Base-by-base conservation (phyloP, 345 rosid genomes). In the Clausena lansium region DNA sequence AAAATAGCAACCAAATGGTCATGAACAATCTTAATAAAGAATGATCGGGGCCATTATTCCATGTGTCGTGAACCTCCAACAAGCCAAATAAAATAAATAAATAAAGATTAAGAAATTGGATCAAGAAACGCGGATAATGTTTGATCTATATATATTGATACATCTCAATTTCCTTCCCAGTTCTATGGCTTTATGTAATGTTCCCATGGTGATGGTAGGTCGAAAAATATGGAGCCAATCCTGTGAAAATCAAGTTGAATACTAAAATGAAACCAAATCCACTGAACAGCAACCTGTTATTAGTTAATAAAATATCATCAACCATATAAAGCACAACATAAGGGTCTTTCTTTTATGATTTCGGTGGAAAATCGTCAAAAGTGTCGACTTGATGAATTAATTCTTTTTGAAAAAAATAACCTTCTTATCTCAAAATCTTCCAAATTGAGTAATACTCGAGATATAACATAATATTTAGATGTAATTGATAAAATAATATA, bases 51-150 rank as follows among this genome's bases (percentile, higher is more conserved):
- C 59, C 41, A 38, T 15, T 10, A 73, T 57, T 72, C 76, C 67
- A 38, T 72, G 59, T 55, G 64, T 20, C 19, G 22, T 52, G 25
- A 57, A 65, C 67, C 67, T 39, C 61, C 50, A 78, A 73, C 67
- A 73, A 30, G 50, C 50, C 47, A 45, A 45, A 45, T 13, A 3
- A 45, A 45, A 45, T 45, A 45, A 13, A 45, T 45, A 41, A 11
- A 41, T 41, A 41, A 41, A 41, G 15, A 11, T 41, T 41, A 41
- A 41, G 4, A 11, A 11, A 11, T 41, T 41, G 13, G 4, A 41
- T n/a, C n/a, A n/a, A 41, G 50, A 41, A 41, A 2, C 1, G 15
- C 2, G 15, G 50, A 41, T 11, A 45, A 45, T 9, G 47, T 41
- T 10, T 41, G 47, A 41, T 41, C 14, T 10, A 2, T 41, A 10